Conservation (phyloP, 306 rosid species). For the Lablab purpureus region DNA sequence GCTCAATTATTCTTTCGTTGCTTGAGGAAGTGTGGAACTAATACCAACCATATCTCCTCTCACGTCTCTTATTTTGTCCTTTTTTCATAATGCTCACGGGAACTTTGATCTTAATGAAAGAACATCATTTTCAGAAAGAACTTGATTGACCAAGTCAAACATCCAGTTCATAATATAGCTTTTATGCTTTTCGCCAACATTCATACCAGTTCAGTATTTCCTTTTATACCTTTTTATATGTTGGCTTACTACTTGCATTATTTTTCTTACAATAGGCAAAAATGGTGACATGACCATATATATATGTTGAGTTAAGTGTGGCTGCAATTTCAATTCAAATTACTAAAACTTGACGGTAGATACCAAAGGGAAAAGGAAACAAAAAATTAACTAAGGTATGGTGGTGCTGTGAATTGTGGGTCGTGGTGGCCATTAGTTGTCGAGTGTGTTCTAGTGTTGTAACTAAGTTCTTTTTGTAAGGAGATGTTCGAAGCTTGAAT, state of each 20-base stretch:
- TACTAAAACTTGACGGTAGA: not conserved
- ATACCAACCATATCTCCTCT: not conserved
- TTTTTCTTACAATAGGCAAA: not conserved
- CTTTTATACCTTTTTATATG: not conserved
- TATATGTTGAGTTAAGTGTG: not conserved
- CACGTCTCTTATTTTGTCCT: not conserved
- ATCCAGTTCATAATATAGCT: not conserved
- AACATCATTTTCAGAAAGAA: not conserved
- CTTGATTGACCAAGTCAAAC: not conserved
- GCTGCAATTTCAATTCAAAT: not conserved
- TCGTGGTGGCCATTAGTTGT: no score
- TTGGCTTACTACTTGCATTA: not conserved
- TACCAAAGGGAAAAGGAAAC: not conserved
- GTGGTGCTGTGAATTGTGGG: no score
- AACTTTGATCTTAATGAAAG: not conserved
- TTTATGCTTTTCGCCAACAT: not conserved
- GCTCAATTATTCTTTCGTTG: not conserved
- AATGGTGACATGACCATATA: not conserved
- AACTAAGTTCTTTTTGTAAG: no score
- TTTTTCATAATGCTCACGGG: not conserved
- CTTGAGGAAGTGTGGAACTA: slow-evolving; percentile 6
- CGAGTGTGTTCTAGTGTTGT: no score
- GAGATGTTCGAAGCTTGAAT: no score
- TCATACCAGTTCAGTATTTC: not conserved
- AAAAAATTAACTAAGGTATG: no score